phyloP scores from a whole-genome alignment of 257 asterid species.

The Cruciata laevipes region DNA sequence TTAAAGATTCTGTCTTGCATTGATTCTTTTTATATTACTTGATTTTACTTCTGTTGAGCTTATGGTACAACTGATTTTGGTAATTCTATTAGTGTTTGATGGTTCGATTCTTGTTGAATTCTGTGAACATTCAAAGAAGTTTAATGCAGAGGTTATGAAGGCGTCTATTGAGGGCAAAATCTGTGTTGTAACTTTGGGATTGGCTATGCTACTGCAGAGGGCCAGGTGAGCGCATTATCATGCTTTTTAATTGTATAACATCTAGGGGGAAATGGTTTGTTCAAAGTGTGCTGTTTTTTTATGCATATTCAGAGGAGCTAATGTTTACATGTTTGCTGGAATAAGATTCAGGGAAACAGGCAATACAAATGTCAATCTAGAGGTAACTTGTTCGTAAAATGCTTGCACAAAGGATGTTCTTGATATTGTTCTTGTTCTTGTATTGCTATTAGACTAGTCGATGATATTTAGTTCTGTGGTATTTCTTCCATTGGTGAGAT shows the following conservation, averaged over 20 bases:
- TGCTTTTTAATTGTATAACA: background rate
- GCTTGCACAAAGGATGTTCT: background rate
- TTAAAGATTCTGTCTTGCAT: no score
- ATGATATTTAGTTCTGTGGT: slow-evolving; percentile 60
- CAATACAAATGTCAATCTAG: slow-evolving; percentile 65
- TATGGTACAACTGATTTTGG: background rate
- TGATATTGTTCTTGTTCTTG: background rate
- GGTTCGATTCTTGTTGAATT: slow-evolving; percentile 4
- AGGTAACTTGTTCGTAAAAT: slow-evolving; percentile 32
- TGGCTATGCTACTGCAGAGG: slow-evolving; percentile 85
- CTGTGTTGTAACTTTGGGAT: slow-evolving; percentile 88
- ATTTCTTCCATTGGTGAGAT: slow-evolving; percentile 59
- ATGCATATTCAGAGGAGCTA: slow-evolving; percentile 62
- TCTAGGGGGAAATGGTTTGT: background rate
- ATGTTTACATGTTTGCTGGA: slow-evolving; percentile 80
- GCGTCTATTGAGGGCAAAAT: slow-evolving; percentile 63
- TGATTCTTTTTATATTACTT: no score
- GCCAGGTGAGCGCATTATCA: slow-evolving; percentile 45
- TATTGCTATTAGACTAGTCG: slow-evolving; percentile 2
- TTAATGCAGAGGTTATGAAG: slow-evolving; percentile 69
- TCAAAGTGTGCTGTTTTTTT: background rate
- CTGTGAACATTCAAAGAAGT: slow-evolving; percentile 76
- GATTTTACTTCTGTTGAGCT: no score
- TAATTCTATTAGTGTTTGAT: background rate
- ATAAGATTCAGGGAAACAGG: slow-evolving; percentile 63